Base-by-base conservation (phyloP, 2,329 filamentous ascomycete genomes). In the Colletotrichum sp. region DNA sequence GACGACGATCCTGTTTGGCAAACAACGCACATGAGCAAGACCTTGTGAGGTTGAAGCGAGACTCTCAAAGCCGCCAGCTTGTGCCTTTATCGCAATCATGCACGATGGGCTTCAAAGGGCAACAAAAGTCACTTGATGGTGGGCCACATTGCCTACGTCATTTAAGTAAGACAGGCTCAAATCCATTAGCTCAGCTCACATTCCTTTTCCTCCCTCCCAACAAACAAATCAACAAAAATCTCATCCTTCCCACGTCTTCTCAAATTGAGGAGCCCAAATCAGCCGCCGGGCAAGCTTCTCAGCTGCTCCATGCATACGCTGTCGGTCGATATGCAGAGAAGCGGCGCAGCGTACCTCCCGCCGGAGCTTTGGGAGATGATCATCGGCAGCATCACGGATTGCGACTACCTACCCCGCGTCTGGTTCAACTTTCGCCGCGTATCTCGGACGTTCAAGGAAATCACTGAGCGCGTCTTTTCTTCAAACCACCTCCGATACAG, bases 1-100 rank as follows among this genome's bases (percentile, higher is more conserved):
- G 81, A 82, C 3, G 72, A 82, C 2, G 81, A 82, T 16, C 76
- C 77, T 2, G 55, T 81, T 1, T 82, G 81, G 81, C 78, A 72
- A n/a, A 82, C 81, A 2, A 82, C 79, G 18, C 81, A 82, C 32
- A 82, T 82, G 81, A 76, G 52, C 21, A 64, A 64, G 15, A 5
- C 8, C 62, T 21, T 59, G 26, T 24, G 21, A 59, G 7, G 16
- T 10, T 57, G 21, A 28, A 15, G 7, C 55, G 7, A 8, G 9
- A 8, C 1, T 24, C 1, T 26, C n/a, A 52, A 3, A 8, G 44
- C 12, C 55, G 44, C 12, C 55, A 52, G n/a, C 44, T 52, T 52
- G 18, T 13, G 44, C 21, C n/a, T n/a, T 52, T 13, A 4, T 52
- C 44, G 44, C n/a, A 52, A 4, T 7, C n/a, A 21, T 21, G n/a